phyloP scores from a whole-genome alignment of 2,329 filamentous ascomycete genomes.

The Juglanconis oblonga region DNA sequence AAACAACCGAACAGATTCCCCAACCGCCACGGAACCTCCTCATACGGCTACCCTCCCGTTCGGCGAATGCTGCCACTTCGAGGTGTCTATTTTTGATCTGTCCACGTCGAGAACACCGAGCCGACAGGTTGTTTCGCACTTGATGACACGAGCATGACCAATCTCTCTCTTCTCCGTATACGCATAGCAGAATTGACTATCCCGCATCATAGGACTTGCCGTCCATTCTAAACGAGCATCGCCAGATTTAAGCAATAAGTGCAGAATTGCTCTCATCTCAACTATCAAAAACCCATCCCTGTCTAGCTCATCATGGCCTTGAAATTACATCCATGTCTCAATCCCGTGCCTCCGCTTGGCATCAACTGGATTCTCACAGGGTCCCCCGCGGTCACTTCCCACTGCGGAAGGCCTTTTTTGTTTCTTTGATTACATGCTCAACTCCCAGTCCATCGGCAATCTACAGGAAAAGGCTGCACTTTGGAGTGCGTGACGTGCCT shows the following conservation, averaged over 20 bases:
- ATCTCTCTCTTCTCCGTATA: not conserved
- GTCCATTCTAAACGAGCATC: not conserved
- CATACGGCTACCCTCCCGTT: not conserved
- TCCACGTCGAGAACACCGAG: not conserved
- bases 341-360: slow-evolving; percentile 1
- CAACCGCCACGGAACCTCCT: not conserved
- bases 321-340: slow-evolving; percentile 3
- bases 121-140: not conserved
- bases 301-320: slow-evolving; percentile 5
- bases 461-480: not conserved
- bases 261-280: slow-evolving; percentile 10
- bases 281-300: not conserved
- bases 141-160: not conserved
- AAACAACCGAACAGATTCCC: not conserved
- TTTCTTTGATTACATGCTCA: not conserved
- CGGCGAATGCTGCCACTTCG: not conserved
- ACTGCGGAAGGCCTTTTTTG: slow-evolving; percentile 6
- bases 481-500: slow-evolving; percentile 2
- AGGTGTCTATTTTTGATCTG: not conserved
- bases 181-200: not conserved
- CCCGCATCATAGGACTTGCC: not conserved
- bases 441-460: slow-evolving; percentile 2
- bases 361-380: slow-evolving; percentile 1
- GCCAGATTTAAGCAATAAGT: slow-evolving; percentile 10
- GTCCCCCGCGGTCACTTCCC: slow-evolving; percentile 5